Conservation (phyloP, 345 rosid genomes). For the Ceriops zippeliana region DNA sequence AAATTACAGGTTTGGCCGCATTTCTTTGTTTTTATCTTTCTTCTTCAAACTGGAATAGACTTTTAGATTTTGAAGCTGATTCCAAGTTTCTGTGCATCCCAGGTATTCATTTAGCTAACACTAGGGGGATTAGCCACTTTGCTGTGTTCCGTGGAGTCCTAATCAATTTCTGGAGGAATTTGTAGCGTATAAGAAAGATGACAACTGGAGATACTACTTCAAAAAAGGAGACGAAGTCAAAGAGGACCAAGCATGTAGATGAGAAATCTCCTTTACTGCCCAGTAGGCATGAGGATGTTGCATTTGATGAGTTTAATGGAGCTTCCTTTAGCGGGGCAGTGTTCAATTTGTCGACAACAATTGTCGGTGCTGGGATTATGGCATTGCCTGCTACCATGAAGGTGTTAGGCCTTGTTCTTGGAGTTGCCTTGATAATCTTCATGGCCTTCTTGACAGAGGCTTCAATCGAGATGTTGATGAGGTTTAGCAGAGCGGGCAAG, state of each 20-base stretch:
- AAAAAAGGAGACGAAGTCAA: conserved; percentile 49
- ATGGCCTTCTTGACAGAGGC: conserved; percentile 81
- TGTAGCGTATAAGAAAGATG: conserved; percentile 38
- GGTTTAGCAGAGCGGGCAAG: conserved; percentile 73
- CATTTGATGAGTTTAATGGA: conserved; percentile 69
- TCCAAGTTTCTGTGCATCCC: background rate
- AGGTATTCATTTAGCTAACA: background rate
- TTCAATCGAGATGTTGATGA: conserved; percentile 71
- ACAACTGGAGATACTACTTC: conserved; percentile 38
- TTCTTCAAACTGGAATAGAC: background rate
- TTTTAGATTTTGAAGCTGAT: conserved; percentile 7
- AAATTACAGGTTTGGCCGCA: conserved; percentile 2
- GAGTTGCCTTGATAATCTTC: conserved; percentile 59
- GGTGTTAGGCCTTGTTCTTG: conserved; percentile 70
- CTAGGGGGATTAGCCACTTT: conserved; percentile 3
- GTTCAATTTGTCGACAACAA: conserved; percentile 77
- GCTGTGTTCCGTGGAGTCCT: conserved; percentile 9
- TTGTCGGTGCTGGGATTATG: conserved; percentile 97
- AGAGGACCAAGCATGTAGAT: conserved; percentile 35
- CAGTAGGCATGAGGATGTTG: conserved; percentile 36
- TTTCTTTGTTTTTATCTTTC: background rate
- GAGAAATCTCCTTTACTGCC: conserved; percentile 59
- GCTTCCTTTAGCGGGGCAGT: conserved; percentile 91
- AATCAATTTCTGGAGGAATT: conserved; percentile 10
- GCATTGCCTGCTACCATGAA: conserved; percentile 95